Conservation (phyloP, 2,329 filamentous ascomycete genomes). For the Sclerotinia sclerotiorum region DNA sequence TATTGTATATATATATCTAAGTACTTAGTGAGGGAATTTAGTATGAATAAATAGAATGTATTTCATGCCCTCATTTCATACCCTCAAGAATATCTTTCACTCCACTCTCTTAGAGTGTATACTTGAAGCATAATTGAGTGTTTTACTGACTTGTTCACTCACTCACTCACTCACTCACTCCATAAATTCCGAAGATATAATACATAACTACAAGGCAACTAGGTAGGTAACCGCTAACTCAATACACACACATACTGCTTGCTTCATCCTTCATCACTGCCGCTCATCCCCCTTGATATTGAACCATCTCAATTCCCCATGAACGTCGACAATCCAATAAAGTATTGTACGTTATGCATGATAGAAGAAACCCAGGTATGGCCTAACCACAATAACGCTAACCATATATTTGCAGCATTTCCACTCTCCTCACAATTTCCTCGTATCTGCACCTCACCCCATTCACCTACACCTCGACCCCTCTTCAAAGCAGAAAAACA, state of each 20-base stretch:
- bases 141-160: neutral
- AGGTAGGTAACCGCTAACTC: too few species aligned
- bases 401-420: neutral
- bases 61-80: neutral
- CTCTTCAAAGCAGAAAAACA: neutral
- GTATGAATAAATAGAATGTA: neutral
- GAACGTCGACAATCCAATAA: neutral
- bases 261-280: too few species aligned
- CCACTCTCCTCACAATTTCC: too few species aligned
- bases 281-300: too few species aligned
- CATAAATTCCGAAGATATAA: too few species aligned
- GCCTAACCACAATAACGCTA: neutral
- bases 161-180: neutral
- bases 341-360: neutral
- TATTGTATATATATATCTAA: too few species aligned
- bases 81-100: neutral
- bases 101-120: too few species aligned
- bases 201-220: neutral
- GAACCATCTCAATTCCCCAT: neutral
- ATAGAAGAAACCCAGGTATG: neutral
- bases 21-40: neutral
- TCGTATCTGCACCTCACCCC: neutral
- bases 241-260: neutral
- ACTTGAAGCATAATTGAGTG: neutral
- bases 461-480: neutral